A percentile compares a stretch with the other conserved stretches of the same genome.
These are phyloP conservation scores for Helianthus tuberosus DNA, from an alignment of 129 eudicot species.

Conservation along the genomic window DNA sequence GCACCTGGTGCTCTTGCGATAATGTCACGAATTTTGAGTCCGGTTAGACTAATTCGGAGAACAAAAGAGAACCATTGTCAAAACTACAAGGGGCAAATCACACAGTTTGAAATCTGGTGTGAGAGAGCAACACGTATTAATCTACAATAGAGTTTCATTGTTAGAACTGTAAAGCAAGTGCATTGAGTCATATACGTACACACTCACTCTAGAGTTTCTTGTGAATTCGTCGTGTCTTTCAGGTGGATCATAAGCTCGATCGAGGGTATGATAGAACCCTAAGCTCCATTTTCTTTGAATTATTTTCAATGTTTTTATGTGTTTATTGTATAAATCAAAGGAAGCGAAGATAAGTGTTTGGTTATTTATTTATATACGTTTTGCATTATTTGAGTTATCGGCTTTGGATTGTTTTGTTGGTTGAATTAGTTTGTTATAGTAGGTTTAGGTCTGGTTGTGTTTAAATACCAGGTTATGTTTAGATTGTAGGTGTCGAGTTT, in stretches of 20 bases:
- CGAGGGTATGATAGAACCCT: background rate
- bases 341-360: too few relatives aligned
- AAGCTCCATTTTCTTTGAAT: background rate
- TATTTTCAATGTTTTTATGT: background rate
- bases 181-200: background rate
- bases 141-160: background rate
- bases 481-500: too few relatives aligned
- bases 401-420: too few relatives aligned
- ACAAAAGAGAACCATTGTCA: too few relatives aligned
- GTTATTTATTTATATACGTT: too few relatives aligned
- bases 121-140: background rate
- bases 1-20: too few relatives aligned
- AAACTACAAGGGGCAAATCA: background rate
- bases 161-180: background rate
- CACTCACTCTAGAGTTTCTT: background rate
- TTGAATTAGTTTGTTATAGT: too few relatives aligned
- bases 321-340: background rate
- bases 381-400: too few relatives aligned
- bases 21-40: too few relatives aligned
- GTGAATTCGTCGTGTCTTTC: background rate
- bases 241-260: slow-evolving; percentile 5
- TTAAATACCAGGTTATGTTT: too few relatives aligned
- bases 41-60: too few relatives aligned
- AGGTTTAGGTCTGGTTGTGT: too few relatives aligned
- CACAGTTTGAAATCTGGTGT: background rate